Base-by-base conservation (phyloP, 176 grass and related monocot species). In the Paspalum notatum region DNA sequence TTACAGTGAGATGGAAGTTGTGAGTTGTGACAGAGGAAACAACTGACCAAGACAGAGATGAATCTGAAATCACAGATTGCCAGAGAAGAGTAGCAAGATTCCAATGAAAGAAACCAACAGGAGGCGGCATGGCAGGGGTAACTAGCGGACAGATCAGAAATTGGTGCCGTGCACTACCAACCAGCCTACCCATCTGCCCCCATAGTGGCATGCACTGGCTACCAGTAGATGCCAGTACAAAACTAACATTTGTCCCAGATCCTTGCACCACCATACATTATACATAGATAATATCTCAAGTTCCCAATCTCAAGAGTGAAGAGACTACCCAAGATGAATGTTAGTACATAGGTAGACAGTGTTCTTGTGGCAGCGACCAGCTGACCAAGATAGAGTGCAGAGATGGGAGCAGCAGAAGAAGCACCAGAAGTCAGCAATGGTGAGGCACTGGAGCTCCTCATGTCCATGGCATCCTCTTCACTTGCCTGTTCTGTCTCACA, bases 391-490 rank as follows among this genome's bases (percentile, higher is more conserved):
- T 26, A 45, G 21, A 37, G 66, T 71, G 71, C 46, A 8, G 47
- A 76, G 74, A 97, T 94, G 87, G 88, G 79, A 81, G 87, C 54
- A 55, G 76, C 69, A 9, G 60, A 46, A 53, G 85, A 71, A 21
- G 62, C 52, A 39, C 16, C 42, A 7, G 59, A 26, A 7, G 60
- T 64, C 25, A 47, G 77, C 17, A 53, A 85, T 62, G 72, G 78
- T 10, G 81, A 88, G 43, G 76, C 82, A 15, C 38, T 85, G 43
- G 66, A 86, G 70, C 77, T 82, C 22, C 51, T 98, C 42, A 21
- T 63, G 67, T 87, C 81, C 42, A 69, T 98, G 77, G 87, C 86
- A 3, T 89, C 87, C 76, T 93, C 84, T 82, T 91, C 78, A 0
- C 14, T 89, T 39, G 6, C 48, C 54, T 87, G 88, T 84, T 68